Evolutionary conservation across 257 asterid genomes (phyloP).

Genomic region (Solanum habrochaites): DNA sequence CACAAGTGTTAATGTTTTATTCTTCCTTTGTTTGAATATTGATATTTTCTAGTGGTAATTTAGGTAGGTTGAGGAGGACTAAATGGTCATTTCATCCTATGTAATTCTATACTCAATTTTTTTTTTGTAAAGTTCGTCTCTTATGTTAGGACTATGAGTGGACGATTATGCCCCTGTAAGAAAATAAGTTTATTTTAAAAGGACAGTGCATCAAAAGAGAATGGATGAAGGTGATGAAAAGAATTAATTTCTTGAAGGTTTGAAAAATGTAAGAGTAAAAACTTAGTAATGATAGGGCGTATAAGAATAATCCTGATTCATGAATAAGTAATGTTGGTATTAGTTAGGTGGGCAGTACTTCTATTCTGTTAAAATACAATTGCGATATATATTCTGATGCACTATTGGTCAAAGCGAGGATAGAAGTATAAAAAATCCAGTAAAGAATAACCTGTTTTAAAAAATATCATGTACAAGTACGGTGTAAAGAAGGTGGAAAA

Average conservation of each 20-base stretch:
- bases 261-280: background rate
- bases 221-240: background rate
- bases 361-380: too few relatives aligned
- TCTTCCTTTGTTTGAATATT: background rate
- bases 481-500: background rate
- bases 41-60: background rate
- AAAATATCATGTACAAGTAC: background rate
- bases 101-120: too few relatives aligned
- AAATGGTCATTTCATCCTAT: conserved; percentile 16
- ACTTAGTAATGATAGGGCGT: too few relatives aligned
- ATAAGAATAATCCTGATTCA: too few relatives aligned
- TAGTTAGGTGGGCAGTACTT: background rate
- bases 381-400: too few relatives aligned
- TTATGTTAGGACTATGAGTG: conserved; percentile 15
- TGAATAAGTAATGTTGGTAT: background rate
- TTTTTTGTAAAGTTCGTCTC: background rate
- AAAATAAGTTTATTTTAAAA: background rate
- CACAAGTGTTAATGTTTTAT: background rate
- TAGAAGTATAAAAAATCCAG: too few relatives aligned
- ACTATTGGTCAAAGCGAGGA: background rate
- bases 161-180: conserved; percentile 8
- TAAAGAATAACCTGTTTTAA: background rate
- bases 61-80: conserved; percentile 18
- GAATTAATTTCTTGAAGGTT: background rate
- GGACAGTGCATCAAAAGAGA: background rate